phyloP scores from a whole-genome alignment of 1,139 yeast genomes.

The Saccharomycopsis hybrid region DNA sequence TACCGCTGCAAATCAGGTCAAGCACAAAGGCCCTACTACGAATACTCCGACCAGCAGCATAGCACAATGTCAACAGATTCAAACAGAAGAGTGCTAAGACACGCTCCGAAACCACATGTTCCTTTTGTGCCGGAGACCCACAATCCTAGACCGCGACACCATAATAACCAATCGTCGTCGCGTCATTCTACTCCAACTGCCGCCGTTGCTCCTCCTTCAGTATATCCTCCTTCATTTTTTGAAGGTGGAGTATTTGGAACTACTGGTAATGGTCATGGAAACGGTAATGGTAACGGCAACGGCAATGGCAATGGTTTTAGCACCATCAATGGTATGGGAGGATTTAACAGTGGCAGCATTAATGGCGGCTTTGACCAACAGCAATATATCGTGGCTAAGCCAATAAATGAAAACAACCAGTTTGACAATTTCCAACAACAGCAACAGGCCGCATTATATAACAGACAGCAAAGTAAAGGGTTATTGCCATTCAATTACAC shows the following conservation, averaged over 20 bases:
- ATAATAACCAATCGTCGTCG: background rate
- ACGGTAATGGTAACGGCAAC: no score
- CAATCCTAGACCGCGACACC: background rate
- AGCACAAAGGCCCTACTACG: no score
- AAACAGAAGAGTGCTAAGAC: constrained; percentile 10
- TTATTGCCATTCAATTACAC: constrained; percentile 24
- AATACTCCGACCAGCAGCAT: no score
- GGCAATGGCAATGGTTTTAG: background rate
- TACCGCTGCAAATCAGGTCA: no score
- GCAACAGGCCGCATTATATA: constrained; percentile 2
- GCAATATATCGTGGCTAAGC: constrained; percentile 8
- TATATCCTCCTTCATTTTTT: no score
- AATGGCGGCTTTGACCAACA: no score
- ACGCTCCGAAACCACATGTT: constrained; percentile 16
- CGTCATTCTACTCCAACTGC: no score
- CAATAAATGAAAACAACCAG: constrained; percentile 19
- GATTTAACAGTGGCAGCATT: background rate
- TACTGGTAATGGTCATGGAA: no score
- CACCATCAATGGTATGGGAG: background rate
- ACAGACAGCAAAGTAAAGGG: constrained; percentile 7
- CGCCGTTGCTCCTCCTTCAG: no score
- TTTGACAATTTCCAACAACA: constrained; percentile 18
- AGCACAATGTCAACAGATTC: background rate
- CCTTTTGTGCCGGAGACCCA: constrained; percentile 14
- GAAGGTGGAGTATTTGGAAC: no score